Conservation (phyloP, 129 eudicot species). For the Cynara cardunculus region DNA sequence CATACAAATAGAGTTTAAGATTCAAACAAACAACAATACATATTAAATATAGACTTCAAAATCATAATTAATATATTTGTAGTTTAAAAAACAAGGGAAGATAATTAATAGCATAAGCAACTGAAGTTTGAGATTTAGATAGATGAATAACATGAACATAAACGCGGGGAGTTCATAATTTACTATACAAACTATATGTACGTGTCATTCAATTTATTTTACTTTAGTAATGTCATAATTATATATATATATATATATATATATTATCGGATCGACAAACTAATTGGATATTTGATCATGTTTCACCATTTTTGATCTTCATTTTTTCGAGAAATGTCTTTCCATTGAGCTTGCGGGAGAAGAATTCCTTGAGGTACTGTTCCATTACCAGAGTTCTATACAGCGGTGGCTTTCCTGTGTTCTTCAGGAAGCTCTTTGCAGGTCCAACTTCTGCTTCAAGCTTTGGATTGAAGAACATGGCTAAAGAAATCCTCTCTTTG, state of each 20-base stretch:
- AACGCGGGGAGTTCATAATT: background rate
- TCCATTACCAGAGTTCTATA: constrained; percentile 33
- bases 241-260: too few species aligned
- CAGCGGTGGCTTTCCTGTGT: constrained; percentile 22
- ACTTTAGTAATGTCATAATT: background rate
- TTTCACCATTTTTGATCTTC: constrained; percentile 20
- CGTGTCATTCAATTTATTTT: background rate
- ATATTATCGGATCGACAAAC: too few species aligned
- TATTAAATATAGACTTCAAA: too few species aligned
- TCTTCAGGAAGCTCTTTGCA: constrained; percentile 21
- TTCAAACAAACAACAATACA: too few species aligned
- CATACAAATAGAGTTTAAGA: too few species aligned
- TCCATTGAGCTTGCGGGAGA: constrained; percentile 37
- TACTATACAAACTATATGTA: background rate
- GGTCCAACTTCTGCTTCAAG: constrained; percentile 41
- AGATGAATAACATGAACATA: background rate
- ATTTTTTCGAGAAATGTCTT: constrained; percentile 38
- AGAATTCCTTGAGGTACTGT: constrained; percentile 37
- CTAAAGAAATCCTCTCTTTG: constrained; percentile 31
- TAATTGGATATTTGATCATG: background rate
- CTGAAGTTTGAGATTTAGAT: background rate
- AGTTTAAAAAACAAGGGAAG: background rate
- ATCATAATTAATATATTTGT: too few species aligned
- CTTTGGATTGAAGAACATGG: constrained; percentile 46
- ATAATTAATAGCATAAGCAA: background rate